A percentile compares a stretch with the other conserved stretches of the same genome.
These are phyloP conservation scores for Myriosclerotinia duriaeana DNA, from an alignment of 2,329 filamentous ascomycete species.

Conservation along the genomic window DNA sequence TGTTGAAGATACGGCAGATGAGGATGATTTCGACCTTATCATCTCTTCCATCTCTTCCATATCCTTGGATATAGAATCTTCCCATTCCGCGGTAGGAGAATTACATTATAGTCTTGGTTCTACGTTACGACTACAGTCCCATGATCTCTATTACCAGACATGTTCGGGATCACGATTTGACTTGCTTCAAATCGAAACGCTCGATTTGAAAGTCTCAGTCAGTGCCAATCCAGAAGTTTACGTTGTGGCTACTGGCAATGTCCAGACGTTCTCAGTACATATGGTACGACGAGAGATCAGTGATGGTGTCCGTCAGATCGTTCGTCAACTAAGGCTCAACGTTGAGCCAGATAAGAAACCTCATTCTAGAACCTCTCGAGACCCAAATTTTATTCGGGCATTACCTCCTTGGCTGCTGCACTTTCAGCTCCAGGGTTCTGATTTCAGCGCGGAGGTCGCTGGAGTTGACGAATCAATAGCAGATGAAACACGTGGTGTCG, in stretches of 20 bases:
- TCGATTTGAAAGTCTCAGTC: slow-evolving; percentile 83
- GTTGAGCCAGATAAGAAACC: slow-evolving; percentile 62
- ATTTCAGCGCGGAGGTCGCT: slow-evolving; percentile 87
- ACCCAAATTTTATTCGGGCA: slow-evolving; percentile 70
- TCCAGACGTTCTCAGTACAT: slow-evolving; percentile 85
- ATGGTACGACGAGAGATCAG: slow-evolving; percentile 91
- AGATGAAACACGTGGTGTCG: slow-evolving; percentile 75
- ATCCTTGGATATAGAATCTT: slow-evolving; percentile 89
- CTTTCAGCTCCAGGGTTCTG: slow-evolving; percentile 79
- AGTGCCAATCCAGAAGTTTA: slow-evolving; percentile 83
- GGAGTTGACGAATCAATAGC: slow-evolving; percentile 85
- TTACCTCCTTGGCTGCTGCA: slow-evolving; percentile 83
- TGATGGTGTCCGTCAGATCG: slow-evolving; percentile 86
- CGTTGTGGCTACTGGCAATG: slow-evolving; percentile 73
- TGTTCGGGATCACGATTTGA: slow-evolving; percentile 79
- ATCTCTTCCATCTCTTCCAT: slow-evolving; percentile 94
- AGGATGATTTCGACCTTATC: slow-evolving; percentile 88
- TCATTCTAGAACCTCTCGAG: slow-evolving; percentile 50
- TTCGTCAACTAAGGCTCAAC: slow-evolving; percentile 74
- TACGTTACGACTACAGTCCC: slow-evolving; percentile 77
- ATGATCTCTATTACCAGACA: slow-evolving; percentile 93
- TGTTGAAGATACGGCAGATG: slow-evolving; percentile 60
- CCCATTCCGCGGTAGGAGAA: slow-evolving; percentile 82
- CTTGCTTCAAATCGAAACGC: slow-evolving; percentile 79
- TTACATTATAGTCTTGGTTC: slow-evolving; percentile 84